These are phyloP conservation scores for Russula sp. DNA, from an alignment of 768 basidiomycete genomes.

Conservation along the genomic window DNA sequence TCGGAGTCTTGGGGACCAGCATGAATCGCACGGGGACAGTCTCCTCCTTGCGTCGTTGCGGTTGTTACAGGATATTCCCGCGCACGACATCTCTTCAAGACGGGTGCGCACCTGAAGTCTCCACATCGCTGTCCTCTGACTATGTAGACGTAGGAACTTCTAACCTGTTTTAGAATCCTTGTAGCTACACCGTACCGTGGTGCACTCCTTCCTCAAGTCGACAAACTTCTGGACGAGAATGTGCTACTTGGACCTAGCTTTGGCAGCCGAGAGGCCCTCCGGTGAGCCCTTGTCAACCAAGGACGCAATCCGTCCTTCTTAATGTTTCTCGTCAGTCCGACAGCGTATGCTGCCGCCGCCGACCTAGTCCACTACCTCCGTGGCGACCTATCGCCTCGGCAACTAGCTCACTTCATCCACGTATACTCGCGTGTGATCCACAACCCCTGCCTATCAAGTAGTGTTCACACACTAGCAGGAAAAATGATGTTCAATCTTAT, in stretches of 20 bases:
- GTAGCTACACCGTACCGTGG: slow-evolving; percentile 73
- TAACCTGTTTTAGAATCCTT: slow-evolving; percentile 90
- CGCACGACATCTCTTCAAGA: slow-evolving; percentile 75
- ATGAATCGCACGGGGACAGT: slow-evolving; percentile 73
- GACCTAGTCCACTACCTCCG: slow-evolving; percentile 93
- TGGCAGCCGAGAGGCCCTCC: slow-evolving; percentile 79
- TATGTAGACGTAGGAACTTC: slow-evolving; percentile 63
- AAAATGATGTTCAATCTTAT: slow-evolving; percentile 91
- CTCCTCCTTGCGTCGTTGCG: slow-evolving; percentile 78
- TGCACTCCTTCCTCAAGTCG: slow-evolving; percentile 76
- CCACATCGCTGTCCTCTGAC: not conserved
- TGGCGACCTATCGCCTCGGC: slow-evolving; percentile 69
- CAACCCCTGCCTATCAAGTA: slow-evolving; percentile 75
- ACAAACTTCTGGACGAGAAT: slow-evolving; percentile 86
- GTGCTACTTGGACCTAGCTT: slow-evolving; percentile 84
- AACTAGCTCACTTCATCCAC: slow-evolving; percentile 74
- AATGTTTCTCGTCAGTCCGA: slow-evolving; percentile 47
- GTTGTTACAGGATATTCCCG: slow-evolving; percentile 91
- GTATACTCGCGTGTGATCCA: slow-evolving; percentile 88
- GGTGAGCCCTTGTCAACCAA: slow-evolving; percentile 45
- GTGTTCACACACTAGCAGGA: slow-evolving; percentile 84
- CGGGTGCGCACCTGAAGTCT: slow-evolving; percentile 52
- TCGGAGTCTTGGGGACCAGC: slow-evolving; percentile 59
- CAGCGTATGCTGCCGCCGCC: slow-evolving; percentile 83
- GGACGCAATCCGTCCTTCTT: not conserved